Evolutionary conservation across 164 flowering plant species (phyloP).

Genomic region (Cinnamomum micranthum): DNA sequence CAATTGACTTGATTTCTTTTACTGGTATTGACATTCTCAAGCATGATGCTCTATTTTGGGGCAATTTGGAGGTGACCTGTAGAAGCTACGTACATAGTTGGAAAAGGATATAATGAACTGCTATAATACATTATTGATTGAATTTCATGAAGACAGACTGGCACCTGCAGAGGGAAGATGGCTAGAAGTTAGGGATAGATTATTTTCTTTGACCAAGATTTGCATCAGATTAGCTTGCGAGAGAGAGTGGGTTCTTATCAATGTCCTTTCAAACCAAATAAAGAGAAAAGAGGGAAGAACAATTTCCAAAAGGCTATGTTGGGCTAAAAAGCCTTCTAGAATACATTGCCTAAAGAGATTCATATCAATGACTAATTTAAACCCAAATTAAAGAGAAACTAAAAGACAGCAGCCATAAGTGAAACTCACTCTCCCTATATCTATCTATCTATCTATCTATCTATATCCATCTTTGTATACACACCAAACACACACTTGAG

Average conservation of each 20-base stretch:
- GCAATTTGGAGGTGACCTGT: neutral
- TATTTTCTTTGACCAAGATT: neutral
- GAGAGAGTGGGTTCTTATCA: neutral
- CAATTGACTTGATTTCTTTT: neutral
- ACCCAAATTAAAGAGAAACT: neutral
- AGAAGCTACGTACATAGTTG: neutral
- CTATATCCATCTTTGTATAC: no score
- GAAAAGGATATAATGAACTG: neutral
- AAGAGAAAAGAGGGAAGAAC: neutral
- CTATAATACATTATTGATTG: neutral
- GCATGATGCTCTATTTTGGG: neutral
- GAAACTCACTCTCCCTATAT: no score
- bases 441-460: no score
- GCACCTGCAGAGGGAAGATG: neutral
- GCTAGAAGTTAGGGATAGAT: neutral
- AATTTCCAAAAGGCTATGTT: no score
- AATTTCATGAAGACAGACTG: neutral
- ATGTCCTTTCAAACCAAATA: neutral
- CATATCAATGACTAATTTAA: no score
- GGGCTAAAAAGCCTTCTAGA: no score
- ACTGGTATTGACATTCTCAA: neutral
- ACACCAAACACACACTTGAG: no score
- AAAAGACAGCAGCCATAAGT: no score
- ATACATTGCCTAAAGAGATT: no score
- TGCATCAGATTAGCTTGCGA: neutral